These are phyloP conservation scores for Solanum etuberosum DNA, from an alignment of 257 asterid species.

Conservation along the genomic window DNA sequence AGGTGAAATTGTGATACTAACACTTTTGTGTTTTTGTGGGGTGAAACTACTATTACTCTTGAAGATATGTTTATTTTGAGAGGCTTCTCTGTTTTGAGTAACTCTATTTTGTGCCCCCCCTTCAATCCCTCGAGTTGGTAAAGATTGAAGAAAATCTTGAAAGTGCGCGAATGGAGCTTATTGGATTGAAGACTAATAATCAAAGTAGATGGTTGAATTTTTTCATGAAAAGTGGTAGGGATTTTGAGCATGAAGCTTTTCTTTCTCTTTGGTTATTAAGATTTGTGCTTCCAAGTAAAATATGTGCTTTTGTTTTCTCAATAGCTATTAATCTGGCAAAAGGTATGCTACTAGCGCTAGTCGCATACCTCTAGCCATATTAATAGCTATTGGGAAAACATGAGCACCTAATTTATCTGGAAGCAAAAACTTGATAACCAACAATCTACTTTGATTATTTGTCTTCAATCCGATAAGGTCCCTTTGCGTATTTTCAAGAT, in stretches of 20 bases:
- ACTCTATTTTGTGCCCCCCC: background rate
- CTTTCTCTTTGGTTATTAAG: background rate
- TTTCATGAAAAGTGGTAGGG: background rate
- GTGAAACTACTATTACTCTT: too few relatives aligned
- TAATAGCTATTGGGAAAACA: background rate
- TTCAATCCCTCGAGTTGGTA: background rate
- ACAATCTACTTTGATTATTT: background rate
- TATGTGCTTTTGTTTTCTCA: too few relatives aligned
- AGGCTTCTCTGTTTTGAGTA: background rate
- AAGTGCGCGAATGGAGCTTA: background rate
- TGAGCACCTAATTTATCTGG: background rate
- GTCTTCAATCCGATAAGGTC: background rate
- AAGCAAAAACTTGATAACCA: background rate
- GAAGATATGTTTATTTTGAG: background rate
- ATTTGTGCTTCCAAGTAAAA: background rate
- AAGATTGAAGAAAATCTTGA: background rate
- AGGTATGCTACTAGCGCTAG: background rate
- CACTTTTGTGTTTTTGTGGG: too few relatives aligned
- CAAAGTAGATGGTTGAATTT: background rate
- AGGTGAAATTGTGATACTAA: too few relatives aligned
- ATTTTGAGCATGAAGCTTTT: background rate
- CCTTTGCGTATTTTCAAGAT: background rate
- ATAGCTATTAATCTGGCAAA: background rate
- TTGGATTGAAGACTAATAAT: background rate
- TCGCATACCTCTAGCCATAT: background rate